These are phyloP conservation scores for Ulota crispa DNA, from an alignment of 225 moss, liverwort and hornwort species.

Conservation along the genomic window DNA sequence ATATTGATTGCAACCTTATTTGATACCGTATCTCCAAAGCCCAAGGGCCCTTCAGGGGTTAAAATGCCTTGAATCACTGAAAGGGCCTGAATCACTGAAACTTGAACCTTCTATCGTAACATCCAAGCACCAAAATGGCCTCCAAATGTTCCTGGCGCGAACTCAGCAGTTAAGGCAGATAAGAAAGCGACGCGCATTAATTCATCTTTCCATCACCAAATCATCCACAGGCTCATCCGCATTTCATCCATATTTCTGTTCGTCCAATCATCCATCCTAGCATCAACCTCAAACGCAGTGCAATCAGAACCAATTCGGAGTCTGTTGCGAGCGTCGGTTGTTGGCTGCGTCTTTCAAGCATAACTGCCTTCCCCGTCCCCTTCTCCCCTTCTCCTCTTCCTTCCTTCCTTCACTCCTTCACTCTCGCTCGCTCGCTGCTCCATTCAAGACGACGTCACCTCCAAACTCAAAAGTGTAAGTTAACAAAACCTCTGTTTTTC, in stretches of 20 bases:
- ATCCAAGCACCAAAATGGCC: not conserved
- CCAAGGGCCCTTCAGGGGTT: too few relatives aligned
- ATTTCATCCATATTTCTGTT: not conserved
- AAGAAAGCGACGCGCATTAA: not conserved
- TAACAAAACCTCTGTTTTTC: not conserved
- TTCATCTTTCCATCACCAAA: not conserved
- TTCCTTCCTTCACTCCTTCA: too few relatives aligned
- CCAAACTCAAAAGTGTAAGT: not conserved
- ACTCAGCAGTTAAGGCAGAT: not conserved
- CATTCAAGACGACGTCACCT: not conserved
- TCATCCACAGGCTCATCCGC: not conserved
- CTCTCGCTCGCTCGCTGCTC: not conserved
- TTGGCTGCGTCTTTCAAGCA: conserved; percentile 18
- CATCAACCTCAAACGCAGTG: not conserved
- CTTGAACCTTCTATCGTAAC: too few relatives aligned
- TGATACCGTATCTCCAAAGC: too few relatives aligned
- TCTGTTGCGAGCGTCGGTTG: conserved; percentile 37
- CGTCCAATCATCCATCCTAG: not conserved
- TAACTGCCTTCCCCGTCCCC: conserved; percentile 28
- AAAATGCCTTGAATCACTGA: too few relatives aligned
- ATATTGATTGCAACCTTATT: too few relatives aligned
- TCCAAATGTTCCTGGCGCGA: not conserved
- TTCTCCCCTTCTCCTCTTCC: not conserved
- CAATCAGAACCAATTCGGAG: conserved; percentile 13
- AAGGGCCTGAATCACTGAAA: too few relatives aligned